Base-by-base conservation (phyloP, 1,284 basidiomycete species). In the Ustilago shanxiensis region DNA sequence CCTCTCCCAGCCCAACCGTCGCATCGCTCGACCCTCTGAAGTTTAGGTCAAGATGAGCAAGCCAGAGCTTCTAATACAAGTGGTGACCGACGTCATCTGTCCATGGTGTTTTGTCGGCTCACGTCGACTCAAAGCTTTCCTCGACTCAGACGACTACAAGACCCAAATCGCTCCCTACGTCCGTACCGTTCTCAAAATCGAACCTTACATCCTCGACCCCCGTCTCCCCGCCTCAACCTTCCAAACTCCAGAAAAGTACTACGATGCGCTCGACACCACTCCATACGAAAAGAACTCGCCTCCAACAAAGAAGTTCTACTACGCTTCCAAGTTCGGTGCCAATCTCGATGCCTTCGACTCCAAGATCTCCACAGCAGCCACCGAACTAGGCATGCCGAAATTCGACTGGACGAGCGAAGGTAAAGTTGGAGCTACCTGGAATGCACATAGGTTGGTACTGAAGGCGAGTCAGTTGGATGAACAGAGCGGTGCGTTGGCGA, bases 61-160 rank as follows among this genome's bases (percentile, higher is more conserved):
- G 52, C 77, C 72, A 20, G 79, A 77, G 29, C 62, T 80, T 1
- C 62, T 79, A 1, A 28, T 80, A 18, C 63, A 80, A 41, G 45
- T 79, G 0, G 67, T 71, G 1, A 74, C 73, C 22, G 79, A 80
- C 54, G 59, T 72, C 47, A 72, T 72, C 60, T 80, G 79, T 51
- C 79, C 79, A 8, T 80, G 79, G 79, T 80, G 79, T 54, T 73
- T 70, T 29, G 71, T 79, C 10, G 76, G 76, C 2, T 69, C 75
- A 24, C 62, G 66, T 24, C 57, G 74, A 16, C 63, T 75, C 39
- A 71, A 79, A 54, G 60, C 60, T 5, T 77, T 77, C 24, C 63
- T 79, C 26, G 45, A 63, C 16, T 76, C 72, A 37, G 50, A 60
- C 18, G 79, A 80, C 59, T 80, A 72, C 64, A 60, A 63, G 37